phyloP scores from a whole-genome alignment of 768 basidiomycete genomes.

The Strobilomyces dryophilus region DNA sequence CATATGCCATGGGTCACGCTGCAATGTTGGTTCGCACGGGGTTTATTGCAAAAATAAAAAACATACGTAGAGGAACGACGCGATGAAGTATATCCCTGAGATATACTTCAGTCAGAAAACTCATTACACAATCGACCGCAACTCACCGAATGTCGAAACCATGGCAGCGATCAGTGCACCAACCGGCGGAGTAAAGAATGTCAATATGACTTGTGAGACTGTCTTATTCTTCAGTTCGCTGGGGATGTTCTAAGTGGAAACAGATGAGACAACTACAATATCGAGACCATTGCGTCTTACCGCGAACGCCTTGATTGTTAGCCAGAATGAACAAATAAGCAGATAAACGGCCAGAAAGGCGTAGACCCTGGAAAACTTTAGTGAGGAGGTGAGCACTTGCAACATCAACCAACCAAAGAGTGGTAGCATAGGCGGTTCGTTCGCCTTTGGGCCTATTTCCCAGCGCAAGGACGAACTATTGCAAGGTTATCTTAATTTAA shows the following conservation, averaged over 20 bases:
- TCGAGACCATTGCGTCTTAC: slow-evolving; percentile 35
- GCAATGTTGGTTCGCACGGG: slow-evolving; percentile 7
- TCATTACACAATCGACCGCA: background rate
- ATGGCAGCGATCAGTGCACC: slow-evolving; percentile 84
- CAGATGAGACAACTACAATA: background rate
- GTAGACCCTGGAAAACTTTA: slow-evolving; percentile 58
- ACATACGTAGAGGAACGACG: slow-evolving; percentile 84
- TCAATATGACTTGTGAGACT: slow-evolving; percentile 43
- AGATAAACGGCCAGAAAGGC: slow-evolving; percentile 82
- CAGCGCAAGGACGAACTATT: slow-evolving; percentile 63
- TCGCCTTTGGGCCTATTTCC: slow-evolving; percentile 91
- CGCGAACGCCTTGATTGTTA: slow-evolving; percentile 76
- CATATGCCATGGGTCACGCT: slow-evolving; percentile 99
- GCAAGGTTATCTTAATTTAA: background rate
- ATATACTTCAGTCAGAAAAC: slow-evolving; percentile 7
- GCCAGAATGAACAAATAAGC: slow-evolving; percentile 79
- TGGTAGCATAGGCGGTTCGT: slow-evolving; percentile 61
- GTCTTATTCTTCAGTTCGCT: slow-evolving; percentile 45
- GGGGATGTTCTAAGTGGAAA: slow-evolving; percentile 47
- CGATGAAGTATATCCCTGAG: slow-evolving; percentile 71
- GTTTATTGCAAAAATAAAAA: background rate
- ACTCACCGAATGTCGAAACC: slow-evolving; percentile 78
- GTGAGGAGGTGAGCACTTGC: background rate
- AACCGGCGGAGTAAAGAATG: slow-evolving; percentile 72
- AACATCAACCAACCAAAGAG: slow-evolving; percentile 54